phyloP scores from a whole-genome alignment of 169 alveolate genomes.

The Cytauxzoon felis region DNA sequence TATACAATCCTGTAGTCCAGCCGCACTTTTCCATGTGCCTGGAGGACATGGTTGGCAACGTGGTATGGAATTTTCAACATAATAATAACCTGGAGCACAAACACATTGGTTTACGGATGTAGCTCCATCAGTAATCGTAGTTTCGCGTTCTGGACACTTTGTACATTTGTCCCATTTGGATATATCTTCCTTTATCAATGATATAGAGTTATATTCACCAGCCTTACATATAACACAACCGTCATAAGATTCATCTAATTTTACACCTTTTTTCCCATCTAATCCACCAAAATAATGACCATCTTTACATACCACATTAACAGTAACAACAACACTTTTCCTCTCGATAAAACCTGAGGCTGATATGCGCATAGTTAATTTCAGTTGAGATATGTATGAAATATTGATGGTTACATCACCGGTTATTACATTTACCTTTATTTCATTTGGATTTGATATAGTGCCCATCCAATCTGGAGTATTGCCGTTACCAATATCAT shows the following conservation, averaged over 20 bases:
- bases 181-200: constrained; percentile 37
- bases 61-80: neutral
- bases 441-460: neutral
- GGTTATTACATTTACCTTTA: neutral
- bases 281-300: constrained; percentile 32
- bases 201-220: constrained; percentile 74
- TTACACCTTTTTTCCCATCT: constrained; percentile 39
- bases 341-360: constrained; percentile 47
- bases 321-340: constrained; percentile 5
- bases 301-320: constrained; percentile 35
- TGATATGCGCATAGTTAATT: constrained; percentile 11
- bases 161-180: constrained; percentile 37
- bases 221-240: constrained; percentile 68
- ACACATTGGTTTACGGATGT: constrained; percentile 70
- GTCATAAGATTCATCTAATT: constrained; percentile 32
- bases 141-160: constrained; percentile 64
- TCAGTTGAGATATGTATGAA: neutral
- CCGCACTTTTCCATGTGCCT: constrained; percentile 74
- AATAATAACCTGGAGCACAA: constrained; percentile 78
- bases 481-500: neutral
- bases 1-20: constrained; percentile 60
- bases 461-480: constrained; percentile 17
- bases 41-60: constrained; percentile 65
- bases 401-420: constrained; percentile 20
- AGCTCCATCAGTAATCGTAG: constrained; percentile 71